A percentile compares a stretch with the other conserved stretches of the same genome.
phyloP scores from a whole-genome alignment of 2,329 filamentous ascomycete species.

The Neopestalotiopsis clavispora region DNA sequence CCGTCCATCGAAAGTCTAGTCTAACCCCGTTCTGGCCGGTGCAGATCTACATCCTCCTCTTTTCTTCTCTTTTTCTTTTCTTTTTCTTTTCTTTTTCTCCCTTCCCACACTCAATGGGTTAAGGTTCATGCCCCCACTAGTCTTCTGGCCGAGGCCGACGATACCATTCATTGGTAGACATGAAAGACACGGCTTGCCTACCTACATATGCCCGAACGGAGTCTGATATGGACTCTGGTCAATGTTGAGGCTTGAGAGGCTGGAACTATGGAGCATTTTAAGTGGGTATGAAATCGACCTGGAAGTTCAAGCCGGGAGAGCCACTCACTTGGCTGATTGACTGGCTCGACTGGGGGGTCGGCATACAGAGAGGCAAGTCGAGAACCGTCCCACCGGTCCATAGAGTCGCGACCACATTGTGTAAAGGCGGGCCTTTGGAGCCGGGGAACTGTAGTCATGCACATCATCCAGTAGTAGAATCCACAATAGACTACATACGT shows the following conservation, averaged over 20 bases:
- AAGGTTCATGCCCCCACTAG: neutral
- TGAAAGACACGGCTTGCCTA: neutral
- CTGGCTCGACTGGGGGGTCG: neutral
- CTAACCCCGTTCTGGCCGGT: neutral
- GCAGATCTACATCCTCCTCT: neutral
- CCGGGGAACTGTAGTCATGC: conserved; percentile 23
- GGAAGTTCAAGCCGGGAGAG: neutral
- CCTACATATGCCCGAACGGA: neutral
- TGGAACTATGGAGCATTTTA: neutral
- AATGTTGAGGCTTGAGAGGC: neutral
- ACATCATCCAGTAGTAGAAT: conserved; percentile 24
- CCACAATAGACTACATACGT: conserved; percentile 20
- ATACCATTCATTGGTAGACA: neutral
- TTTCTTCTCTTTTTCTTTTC: neutral
- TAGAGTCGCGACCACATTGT: conserved; percentile 14
- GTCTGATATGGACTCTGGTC: neutral
- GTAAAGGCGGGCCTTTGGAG: neutral
- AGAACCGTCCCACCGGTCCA: conserved; percentile 13
- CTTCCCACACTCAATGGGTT: neutral
- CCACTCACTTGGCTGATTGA: neutral
- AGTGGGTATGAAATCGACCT: neutral
- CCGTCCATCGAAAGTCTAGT: neutral
- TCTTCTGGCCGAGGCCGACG: neutral
- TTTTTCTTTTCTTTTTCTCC: neutral
- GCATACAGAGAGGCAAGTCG: neutral